Base-by-base conservation (phyloP, 2,329 filamentous ascomycete species). In the Claviceps cyperi region DNA sequence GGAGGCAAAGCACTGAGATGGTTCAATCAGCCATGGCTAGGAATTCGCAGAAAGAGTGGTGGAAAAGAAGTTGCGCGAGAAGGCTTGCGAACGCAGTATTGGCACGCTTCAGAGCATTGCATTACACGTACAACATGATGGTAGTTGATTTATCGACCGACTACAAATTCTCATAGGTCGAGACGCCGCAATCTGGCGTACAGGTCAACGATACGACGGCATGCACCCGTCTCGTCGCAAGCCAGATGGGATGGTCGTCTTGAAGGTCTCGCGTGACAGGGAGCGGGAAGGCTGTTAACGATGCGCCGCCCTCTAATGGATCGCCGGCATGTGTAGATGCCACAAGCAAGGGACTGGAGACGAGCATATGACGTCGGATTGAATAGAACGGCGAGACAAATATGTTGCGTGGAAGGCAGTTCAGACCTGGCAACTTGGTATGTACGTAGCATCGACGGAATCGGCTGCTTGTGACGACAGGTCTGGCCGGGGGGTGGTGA, bases 1-100 rank as follows among this genome's bases (percentile, higher is more conserved):
- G 89, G 90, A 53, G 90, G 88, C 59, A 95, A 77, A 58, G 94
- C 88, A 68, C 86, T 89, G 47, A 39, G 46, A 55, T 24, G 22
- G 28, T 22, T n/a, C 15, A 15, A 40, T 48, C 24, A 48, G 40
- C 7, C 39, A 43, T 37, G 39, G 39, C 3, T 28, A n/a, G 22
- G 24, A 22, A 6, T 15, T 37, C n/a, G 28, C 14, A 11, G 17
- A 17, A 28, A 19, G 14, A 32, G 24, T 15, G 39, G 14, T 6
- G 28, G 40, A 21, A 37, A 9, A 24, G 38, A 36, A 19, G 11
- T 19, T 43, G 39, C 8, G 39, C 39, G 9, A 37, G 36, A 35
- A 43, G 17, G 47, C 8, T 28, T 43, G 17, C 39, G 13, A 24
- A 24, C 13, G 40, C 21, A 22, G 5, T 24, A 19, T 14, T 24